These are phyloP conservation scores for Globisporangium abappressorium DNA, from an alignment of 352 stramenopile genomes.

Conservation along the genomic window DNA sequence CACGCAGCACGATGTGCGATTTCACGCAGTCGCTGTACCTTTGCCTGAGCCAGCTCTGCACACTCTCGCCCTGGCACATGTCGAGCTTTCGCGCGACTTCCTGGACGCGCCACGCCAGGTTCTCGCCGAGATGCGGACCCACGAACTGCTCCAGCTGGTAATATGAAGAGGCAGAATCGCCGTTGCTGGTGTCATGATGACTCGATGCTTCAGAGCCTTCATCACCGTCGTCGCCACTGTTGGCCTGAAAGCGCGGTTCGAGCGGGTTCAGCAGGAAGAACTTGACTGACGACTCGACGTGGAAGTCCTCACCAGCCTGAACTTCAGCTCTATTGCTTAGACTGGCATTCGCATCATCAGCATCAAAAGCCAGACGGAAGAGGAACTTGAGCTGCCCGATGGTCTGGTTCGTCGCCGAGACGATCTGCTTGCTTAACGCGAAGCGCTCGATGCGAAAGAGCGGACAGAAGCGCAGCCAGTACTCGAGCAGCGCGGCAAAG, in stretches of 20 bases:
- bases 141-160: slow-evolving; percentile 67
- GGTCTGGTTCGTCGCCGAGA: slow-evolving; percentile 57
- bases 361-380: slow-evolving; percentile 31
- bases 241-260: background rate
- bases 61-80: slow-evolving; percentile 50
- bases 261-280: slow-evolving; percentile 68
- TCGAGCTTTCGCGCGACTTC: slow-evolving; percentile 67
- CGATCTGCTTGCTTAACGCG: slow-evolving; percentile 55
- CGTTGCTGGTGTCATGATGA: background rate
- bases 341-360: background rate
- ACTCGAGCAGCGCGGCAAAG: slow-evolving; percentile 70
- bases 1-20: slow-evolving; percentile 57
- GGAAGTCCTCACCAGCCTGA: slow-evolving; percentile 32
- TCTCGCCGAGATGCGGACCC: slow-evolving; percentile 68
- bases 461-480: slow-evolving; percentile 58
- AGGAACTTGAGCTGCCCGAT: slow-evolving; percentile 78
- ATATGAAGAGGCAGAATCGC: background rate
- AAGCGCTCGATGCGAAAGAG: slow-evolving; percentile 40
- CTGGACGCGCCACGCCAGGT: slow-evolving; percentile 65
- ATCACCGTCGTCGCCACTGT: no score
- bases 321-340: background rate
- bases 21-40: slow-evolving; percentile 52
- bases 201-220: background rate
- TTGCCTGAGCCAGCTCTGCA: slow-evolving; percentile 44
- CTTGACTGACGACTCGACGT: slow-evolving; percentile 80